Evolutionary conservation across 495 filamentous ascomycete genomes (phyloP).

Genomic region (Penicillium mononematosum): DNA sequence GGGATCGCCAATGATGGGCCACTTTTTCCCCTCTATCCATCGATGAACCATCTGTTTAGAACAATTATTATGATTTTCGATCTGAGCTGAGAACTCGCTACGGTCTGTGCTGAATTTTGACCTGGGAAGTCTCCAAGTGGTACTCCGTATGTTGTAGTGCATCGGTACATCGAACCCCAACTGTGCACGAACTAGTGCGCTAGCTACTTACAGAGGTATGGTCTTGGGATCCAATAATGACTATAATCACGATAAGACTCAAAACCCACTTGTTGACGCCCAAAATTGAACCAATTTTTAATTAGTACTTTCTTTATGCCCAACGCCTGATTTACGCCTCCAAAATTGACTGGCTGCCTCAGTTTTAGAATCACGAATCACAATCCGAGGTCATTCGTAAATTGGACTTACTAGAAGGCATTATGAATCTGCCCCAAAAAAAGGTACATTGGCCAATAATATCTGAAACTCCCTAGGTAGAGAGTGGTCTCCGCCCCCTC

Average conservation of each 20-base stretch:
- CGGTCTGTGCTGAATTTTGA: conserved; percentile 11
- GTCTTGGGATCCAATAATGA: background rate
- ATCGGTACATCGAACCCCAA: conserved; percentile 6
- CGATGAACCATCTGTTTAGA: background rate
- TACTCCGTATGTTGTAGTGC: background rate
- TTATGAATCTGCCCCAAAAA: background rate
- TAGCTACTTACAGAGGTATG: background rate
- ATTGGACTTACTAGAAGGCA: background rate
- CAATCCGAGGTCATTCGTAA: background rate
- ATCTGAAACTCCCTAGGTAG: conserved; percentile 4
- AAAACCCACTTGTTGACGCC: conserved; percentile 15
- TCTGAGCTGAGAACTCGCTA: conserved; percentile 8
- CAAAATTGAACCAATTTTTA: conserved; percentile 6
- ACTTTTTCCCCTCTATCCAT: conserved; percentile 12
- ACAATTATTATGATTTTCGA: conserved; percentile 2
- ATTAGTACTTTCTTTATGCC: conserved; percentile 26
- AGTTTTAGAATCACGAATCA: background rate
- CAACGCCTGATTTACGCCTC: conserved; percentile 27
- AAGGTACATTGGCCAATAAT: conserved; percentile 5
- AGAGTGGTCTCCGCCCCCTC: background rate
- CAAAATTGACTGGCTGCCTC: conserved; percentile 13
- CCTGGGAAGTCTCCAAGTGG: conserved; percentile 5
- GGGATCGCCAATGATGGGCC: conserved; percentile 21
- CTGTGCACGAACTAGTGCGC: conserved; percentile 3
- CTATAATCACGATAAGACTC: background rate